Evolutionary conservation across 2,329 filamentous ascomycete genomes (phyloP), one percentile per base, ranked within the genome.

Genomic region (Coniochaeta prunicola): DNA sequence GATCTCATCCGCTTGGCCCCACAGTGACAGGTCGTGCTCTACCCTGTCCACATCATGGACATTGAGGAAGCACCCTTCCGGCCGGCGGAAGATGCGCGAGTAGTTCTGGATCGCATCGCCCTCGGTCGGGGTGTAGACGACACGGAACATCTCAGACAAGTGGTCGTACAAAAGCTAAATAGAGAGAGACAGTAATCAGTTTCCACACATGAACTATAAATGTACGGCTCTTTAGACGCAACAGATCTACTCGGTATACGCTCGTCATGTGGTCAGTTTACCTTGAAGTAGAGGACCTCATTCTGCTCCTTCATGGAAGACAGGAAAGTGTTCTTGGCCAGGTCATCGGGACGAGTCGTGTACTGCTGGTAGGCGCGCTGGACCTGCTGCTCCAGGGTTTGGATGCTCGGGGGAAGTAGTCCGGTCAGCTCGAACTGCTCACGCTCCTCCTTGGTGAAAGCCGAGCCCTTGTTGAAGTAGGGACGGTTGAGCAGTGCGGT

Each of bases 111-210:
- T 96, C 0, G 92, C 92, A 42, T 96, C 90, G 9, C 90, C 91
- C 73, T 96, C 91, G 0, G 92, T 96, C 0, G 92, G 92, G 0
- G 92, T 96, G 68, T 96, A 96, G 30, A 96, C 90, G n/a, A 96
- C 77, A 42, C 87, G 85, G 68, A 96, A 92, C 89, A 96, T 94
- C 68, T 96, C 91, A 63, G 89, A 86, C 21, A 96, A 74, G 66
- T 96, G 87, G 4, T 89, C 84, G 69, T 90, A 81, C 8, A 94
- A 79, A 10, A 96, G 79, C 82, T 91, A 24, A 7, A 34, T 19
- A 60, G 10, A 55, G 3, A 30, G 12, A 34, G 30, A 64, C 28
- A 62, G 59, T 53, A 24, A n/a, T 24, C 40, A 45, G 40, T 24
- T 12, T 45, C n/a, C 31, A 34, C 31, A 7, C 7, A 34, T 34